Evolutionary conservation across 139 green algal genomes (phyloP).

Genomic region (Bryopsis sp.): DNA sequence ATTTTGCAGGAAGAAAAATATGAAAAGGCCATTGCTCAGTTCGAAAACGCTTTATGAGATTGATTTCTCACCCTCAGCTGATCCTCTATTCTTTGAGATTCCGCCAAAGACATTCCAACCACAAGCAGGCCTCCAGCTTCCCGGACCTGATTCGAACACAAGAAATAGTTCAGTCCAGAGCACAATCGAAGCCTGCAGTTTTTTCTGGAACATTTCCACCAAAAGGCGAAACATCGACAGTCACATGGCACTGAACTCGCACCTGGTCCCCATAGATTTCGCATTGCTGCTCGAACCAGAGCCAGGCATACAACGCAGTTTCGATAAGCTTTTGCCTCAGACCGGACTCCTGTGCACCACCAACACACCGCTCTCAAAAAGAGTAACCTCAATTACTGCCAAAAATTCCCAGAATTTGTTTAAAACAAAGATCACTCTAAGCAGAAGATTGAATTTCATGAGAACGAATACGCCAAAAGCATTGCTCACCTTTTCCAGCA

Average conservation of each 20-base stretch:
- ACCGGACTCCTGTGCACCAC: not conserved
- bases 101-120: conserved; percentile 46
- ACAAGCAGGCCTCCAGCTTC: conserved; percentile 55
- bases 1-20: not conserved
- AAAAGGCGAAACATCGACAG: no score
- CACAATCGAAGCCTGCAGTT: no score
- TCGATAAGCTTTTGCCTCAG: conserved; percentile 1
- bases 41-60: not conserved
- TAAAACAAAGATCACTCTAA: not conserved
- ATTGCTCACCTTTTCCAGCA: conserved; percentile 14
- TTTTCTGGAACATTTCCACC: no score
- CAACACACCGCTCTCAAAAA: not conserved
- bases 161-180: no score
- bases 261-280: conserved; percentile 6
- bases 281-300: conserved; percentile 19
- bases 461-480: not conserved
- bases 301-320: conserved; percentile 11
- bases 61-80: conserved; percentile 48
- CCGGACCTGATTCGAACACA: conserved; percentile 35
- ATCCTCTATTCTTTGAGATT: conserved; percentile 43
- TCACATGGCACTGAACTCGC: no score
- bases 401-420: not conserved
- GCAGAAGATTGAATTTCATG: not conserved
- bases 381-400: not conserved
- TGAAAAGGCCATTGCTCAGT: not conserved